These are phyloP conservation scores for Perilla frutescens DNA, from an alignment of 257 asterid genomes.

Conservation along the genomic window DNA sequence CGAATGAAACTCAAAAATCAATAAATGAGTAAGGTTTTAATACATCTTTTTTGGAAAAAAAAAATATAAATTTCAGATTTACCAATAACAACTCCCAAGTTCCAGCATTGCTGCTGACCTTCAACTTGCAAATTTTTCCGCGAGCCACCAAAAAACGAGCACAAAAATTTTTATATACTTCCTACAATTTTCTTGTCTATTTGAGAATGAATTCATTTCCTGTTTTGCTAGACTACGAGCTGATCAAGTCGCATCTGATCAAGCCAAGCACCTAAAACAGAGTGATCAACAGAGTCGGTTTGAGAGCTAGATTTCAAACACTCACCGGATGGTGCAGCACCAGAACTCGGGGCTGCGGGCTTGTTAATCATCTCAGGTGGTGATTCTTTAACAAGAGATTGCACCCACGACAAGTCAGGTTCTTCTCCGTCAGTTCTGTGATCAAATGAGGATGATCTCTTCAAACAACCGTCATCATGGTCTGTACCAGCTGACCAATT, in stretches of 20 bases:
- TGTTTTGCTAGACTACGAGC: constrained; percentile 65
- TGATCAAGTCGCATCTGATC: constrained; percentile 96
- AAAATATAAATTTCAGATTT: constrained; percentile 17
- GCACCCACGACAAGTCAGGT: constrained; percentile 97
- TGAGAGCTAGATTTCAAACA: constrained; percentile 61
- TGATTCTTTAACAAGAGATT: constrained; percentile 92
- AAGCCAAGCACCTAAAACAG: constrained; percentile 92
- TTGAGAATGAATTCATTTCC: constrained; percentile 47
- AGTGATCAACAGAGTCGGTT: constrained; percentile 64
- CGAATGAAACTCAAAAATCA: constrained; percentile 53
- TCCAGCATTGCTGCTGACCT: constrained; percentile 34
- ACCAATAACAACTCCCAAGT: constrained; percentile 38
- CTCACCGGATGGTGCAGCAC: constrained; percentile 87
- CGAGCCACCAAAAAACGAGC: constrained; percentile 47
- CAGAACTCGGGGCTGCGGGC: constrained; percentile 51
- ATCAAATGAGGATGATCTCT: constrained; percentile 45
- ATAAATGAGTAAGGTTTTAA: constrained; percentile 50
- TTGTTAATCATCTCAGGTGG: constrained; percentile 89
- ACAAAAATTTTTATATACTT: constrained; percentile 57
- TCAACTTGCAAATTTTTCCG: neutral
- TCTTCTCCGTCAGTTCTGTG: constrained; percentile 56
- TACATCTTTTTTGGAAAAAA: constrained; percentile 28
- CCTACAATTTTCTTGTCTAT: constrained; percentile 53
- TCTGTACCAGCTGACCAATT: constrained; percentile 78
- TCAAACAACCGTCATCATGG: constrained; percentile 45